Evolutionary conservation across 2,329 filamentous ascomycete species (phyloP).

Genomic region (Septoria petroselini): DNA sequence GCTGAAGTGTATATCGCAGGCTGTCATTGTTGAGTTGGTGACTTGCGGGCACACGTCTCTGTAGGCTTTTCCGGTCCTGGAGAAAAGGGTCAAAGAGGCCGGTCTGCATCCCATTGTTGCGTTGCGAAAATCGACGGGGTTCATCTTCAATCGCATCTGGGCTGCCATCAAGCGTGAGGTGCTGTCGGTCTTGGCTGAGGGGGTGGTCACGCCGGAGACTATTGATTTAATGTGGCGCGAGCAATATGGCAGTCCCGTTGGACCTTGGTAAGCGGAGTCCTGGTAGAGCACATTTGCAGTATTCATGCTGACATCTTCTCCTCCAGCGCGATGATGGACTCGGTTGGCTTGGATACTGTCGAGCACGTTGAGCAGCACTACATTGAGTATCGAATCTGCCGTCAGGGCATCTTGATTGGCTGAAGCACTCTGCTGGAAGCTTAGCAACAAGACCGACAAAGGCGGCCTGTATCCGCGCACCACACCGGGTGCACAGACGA

Average conservation of each 20-base stretch:
- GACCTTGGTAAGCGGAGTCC: too few relatives aligned
- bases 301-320: too few relatives aligned
- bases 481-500: constrained; percentile 8
- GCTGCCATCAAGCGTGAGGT: constrained; percentile 56
- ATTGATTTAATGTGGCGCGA: constrained; percentile 51
- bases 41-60: constrained; percentile 47
- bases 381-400: constrained; percentile 48
- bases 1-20: constrained; percentile 37
- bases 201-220: constrained; percentile 49
- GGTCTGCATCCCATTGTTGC: constrained; percentile 46
- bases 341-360: constrained; percentile 54
- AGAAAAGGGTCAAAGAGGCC: constrained; percentile 41
- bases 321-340: constrained; percentile 49
- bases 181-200: constrained; percentile 51
- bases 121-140: constrained; percentile 51
- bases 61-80: constrained; percentile 48
- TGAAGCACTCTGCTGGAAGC: constrained; percentile 49
- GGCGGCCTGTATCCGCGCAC: constrained; percentile 14
- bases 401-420: constrained; percentile 43
- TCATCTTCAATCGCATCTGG: constrained; percentile 58
- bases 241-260: constrained; percentile 26
- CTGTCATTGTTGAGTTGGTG: constrained; percentile 56
- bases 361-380: constrained; percentile 55
- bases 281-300: too few relatives aligned
- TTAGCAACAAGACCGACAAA: constrained; percentile 40